Base-by-base conservation (phyloP, 225 moss, liverwort and hornwort species). In the Straminergon stramineum region DNA sequence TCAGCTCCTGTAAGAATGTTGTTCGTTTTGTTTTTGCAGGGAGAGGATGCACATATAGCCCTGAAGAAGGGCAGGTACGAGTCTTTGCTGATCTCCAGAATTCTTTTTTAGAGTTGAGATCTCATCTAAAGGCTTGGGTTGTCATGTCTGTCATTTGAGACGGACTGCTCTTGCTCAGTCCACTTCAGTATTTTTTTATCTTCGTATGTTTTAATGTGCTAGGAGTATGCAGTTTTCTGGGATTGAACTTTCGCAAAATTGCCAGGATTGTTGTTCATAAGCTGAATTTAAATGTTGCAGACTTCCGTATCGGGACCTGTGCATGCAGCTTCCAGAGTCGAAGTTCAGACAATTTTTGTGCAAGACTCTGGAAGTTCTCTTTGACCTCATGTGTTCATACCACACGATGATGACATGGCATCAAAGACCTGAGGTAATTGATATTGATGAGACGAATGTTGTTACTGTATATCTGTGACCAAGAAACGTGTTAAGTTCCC, bases 361-460 rank as follows among this genome's bases (percentile, higher is more conserved):
- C 90, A 94, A 92, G 91, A 95, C 96, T 87, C 90, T 99, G 93
- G 99, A 99, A 91, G 96, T 97, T 84, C 94, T 99, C 57, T 99
- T 97, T 87, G 95, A 97, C 60, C 87, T 99, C 65, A 93, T 99
- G 95, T 95, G 96, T 81, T 97, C 97, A 30, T 99, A 97, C 92
- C 91, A 96, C 89, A 94, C 96, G 86, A 97, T 97, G 97, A 97
- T 97, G 99, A 97, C 96, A 67, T 99, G 95, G 95, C 96, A 94
- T 82, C 91, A 90, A 90, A 94, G 88, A 89, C 86, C 92, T 62
- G 90, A 91, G 94, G 98, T 98, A 95, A 67, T 39, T 89, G n/a
- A 73, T 68, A 66, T 26, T 57, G 62, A 41, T 75, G 31, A 83
- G 57, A 80, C 22, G 65, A 35, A 39, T 83, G 52, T 68, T 88